Base-by-base conservation (phyloP, 331 rosid genomes). In the Prunus yedoensis region DNA sequence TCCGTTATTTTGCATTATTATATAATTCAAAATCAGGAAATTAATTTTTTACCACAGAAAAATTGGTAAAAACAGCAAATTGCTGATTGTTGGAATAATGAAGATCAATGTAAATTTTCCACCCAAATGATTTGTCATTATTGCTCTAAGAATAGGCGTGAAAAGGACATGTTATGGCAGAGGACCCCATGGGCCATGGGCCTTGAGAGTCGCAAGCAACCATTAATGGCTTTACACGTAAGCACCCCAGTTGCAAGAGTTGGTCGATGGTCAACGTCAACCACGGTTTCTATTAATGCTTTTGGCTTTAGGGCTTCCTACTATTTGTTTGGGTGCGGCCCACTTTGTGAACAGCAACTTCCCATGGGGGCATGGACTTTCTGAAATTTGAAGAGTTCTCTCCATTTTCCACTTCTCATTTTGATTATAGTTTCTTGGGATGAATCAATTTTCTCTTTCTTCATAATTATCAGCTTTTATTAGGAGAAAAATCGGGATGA, bases 221-320 rank as follows among this genome's bases (percentile, higher is more conserved):
- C 25, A 59, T 23, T 73, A 25, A 17, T 73, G 27, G n/a, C 45
- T 18, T 52, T 25, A 52, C 72, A 62, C 23, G 5, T 52, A 60
- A 69, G 77, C 68, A 70, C 60, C 28, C 30, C 2, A 35, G 58
- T 56, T 73, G 74, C 49, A 3, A 14, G 66, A 28, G 62, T 59
- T 45, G 68, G 68, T 59, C 14, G 35, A 14, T 66, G 32, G 54
- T 74, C 66, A 38, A 73, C 66, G 75, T 80, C 80, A 54, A 75
- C 25, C 73, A 32, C n/a, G 70, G 63, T 38, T 52, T 62, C 35
- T 38, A 41, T 46, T 27, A 8, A 28, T 35, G 25, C 6, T 35
- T 45, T 68, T 60, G 10, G 18, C 4, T 17, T 35, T 25, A 1
- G 66, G 30, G 38, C 27, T 59, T 54, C 62, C 61, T 14, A 45